Conservation (phyloP, 2,329 filamentous ascomycete species). For the Lachnellula suecica region DNA sequence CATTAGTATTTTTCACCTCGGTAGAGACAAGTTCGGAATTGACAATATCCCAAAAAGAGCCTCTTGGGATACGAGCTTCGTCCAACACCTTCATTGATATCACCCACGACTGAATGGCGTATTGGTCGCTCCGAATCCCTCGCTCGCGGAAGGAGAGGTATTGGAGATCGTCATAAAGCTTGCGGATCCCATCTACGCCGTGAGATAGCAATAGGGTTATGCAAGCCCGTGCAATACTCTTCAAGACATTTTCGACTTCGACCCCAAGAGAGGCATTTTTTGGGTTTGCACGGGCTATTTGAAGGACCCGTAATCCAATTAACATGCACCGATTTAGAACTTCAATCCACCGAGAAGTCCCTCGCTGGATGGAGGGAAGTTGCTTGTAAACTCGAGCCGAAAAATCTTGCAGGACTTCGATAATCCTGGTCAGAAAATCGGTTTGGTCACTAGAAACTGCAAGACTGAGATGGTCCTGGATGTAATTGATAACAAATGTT, state of each 20-base stretch:
- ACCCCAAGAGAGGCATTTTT: slow-evolving; percentile 22
- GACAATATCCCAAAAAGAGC: slow-evolving; percentile 61
- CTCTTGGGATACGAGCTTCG: slow-evolving; percentile 47
- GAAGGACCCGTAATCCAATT: slow-evolving; percentile 39
- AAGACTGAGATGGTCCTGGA: slow-evolving; percentile 27
- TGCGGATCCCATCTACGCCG: slow-evolving; percentile 44
- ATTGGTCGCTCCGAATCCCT: slow-evolving; percentile 50
- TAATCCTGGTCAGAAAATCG: slow-evolving; percentile 29
- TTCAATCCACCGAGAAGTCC: slow-evolving; percentile 11
- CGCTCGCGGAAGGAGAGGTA: slow-evolving; percentile 44
- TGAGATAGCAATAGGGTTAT: slow-evolving; percentile 41
- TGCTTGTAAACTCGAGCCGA: slow-evolving; percentile 11
- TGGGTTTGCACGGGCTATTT: slow-evolving; percentile 38
- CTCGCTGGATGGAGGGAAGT: background rate
- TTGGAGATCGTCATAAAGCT: slow-evolving; percentile 49
- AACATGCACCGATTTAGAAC: slow-evolving; percentile 30
- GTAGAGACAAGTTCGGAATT: slow-evolving; percentile 43
- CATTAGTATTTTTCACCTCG: slow-evolving; percentile 34
- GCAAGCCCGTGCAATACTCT: slow-evolving; percentile 38
- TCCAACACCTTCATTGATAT: slow-evolving; percentile 54
- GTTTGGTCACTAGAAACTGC: slow-evolving; percentile 8
- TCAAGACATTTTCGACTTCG: slow-evolving; percentile 50
- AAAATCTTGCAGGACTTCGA: slow-evolving; percentile 28
- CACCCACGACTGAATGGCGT: slow-evolving; percentile 55
- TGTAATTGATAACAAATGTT: slow-evolving; percentile 28